These are phyloP conservation scores for Malbranchea zuffiana DNA, from an alignment of 2,329 filamentous ascomycete genomes.

Conservation along the genomic window DNA sequence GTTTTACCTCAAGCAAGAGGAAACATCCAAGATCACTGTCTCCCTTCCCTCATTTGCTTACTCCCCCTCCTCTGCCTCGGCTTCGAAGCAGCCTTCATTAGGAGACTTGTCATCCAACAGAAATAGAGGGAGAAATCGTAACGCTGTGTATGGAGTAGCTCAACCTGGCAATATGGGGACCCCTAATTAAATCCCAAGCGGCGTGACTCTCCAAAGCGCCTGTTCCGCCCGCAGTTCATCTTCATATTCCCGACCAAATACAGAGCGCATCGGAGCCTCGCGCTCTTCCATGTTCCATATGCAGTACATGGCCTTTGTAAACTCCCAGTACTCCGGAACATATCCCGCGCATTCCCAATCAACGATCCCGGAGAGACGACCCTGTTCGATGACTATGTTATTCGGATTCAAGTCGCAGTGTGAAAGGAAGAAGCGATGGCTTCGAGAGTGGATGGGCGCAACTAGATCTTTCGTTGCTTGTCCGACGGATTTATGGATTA, in stretches of 20 bases:
- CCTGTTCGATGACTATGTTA: conserved; percentile 8
- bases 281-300: neutral
- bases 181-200: neutral
- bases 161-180: too few species aligned
- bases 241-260: conserved; percentile 5
- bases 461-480: conserved; percentile 1
- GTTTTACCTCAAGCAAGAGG: too few species aligned
- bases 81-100: too few species aligned
- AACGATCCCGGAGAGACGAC: conserved; percentile 9
- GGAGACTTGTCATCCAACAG: too few species aligned
- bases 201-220: conserved; percentile 3
- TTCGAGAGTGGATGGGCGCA: conserved; percentile 3
- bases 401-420: conserved; percentile 8
- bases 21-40: too few species aligned
- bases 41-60: too few species aligned
- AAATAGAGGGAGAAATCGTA: too few species aligned
- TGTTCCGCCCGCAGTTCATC: conserved; percentile 8
- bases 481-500: neutral
- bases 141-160: too few species aligned
- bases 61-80: too few species aligned
- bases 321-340: conserved; percentile 15
- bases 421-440: conserved; percentile 7
- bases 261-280: neutral
- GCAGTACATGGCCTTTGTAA: conserved; percentile 8
- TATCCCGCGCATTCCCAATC: conserved; percentile 12